Base-by-base conservation (phyloP, 73 alveolate species). In the Paramecium sexaurelia region DNA sequence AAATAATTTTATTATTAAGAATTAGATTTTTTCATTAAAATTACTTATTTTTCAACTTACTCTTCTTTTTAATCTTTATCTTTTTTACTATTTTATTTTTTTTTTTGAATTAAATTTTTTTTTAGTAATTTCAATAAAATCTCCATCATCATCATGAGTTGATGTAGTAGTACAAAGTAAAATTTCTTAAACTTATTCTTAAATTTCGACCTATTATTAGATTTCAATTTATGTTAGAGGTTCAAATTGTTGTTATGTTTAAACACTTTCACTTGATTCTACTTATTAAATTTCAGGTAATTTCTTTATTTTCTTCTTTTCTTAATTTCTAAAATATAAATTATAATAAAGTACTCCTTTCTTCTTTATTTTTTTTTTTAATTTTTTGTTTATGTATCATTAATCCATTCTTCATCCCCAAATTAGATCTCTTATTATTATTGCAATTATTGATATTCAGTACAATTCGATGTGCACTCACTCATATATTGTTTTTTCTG, bases 41-140 rank as follows among this genome's bases (percentile, higher is more conserved):
- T 37, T 11, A 5, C 17, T 71, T 32, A n/a, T 19, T 71, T 20
- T 35, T 37, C 55, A 71, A 10, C 61, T 35, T n/a, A n/a, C 6
- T 71, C 86, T 27, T 71, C 86, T 19, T 71, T 68, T 24, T 24
- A 68, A 11, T 68, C 85, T 68, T 68, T 71, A 13, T 71, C 83
- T 8, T 61, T 61, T 61, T 61, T 61, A 7, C 9, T 29, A 61
- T 61, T 26, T 32, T 26, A 26, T 61, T 61, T 56, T 56, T 56
- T 56, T 68, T 71, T 71, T 10, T 35, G 33, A 20, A 71, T 35
- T 19, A 29, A 27, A 32, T 71, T 37, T 71, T 33, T 71, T 71
- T n/a, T 32, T 32, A 0, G 35, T 33, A 0, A 71, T 32, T 71
- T 71, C 61, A 32, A 71, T 36, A 10, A 33, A 71, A 11, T 71